Percentiles rank a stretch among this genome's conserved stretches.
phyloP scores from a whole-genome alignment of 768 basidiomycete genomes.

The Podaxis pistillaris region DNA sequence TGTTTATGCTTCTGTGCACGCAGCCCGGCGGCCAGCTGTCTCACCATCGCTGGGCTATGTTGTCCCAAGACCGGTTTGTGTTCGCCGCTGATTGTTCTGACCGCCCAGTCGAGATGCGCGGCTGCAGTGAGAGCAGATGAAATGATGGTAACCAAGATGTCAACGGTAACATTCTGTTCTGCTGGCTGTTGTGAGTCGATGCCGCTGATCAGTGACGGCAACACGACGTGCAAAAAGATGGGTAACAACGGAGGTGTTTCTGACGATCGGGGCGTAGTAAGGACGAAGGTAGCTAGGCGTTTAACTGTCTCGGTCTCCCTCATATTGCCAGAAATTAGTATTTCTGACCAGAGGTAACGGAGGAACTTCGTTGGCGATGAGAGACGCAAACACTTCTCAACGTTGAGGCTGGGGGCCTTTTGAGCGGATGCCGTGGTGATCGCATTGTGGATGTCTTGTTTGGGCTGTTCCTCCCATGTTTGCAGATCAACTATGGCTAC shows the following conservation, averaged over 20 bases:
- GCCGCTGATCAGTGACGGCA: slow-evolving; percentile 56
- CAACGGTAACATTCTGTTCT: slow-evolving; percentile 57
- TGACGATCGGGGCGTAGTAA: slow-evolving; percentile 58
- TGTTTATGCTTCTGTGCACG: slow-evolving; percentile 46
- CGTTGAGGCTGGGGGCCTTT: slow-evolving; percentile 63
- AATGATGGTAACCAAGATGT: slow-evolving; percentile 64
- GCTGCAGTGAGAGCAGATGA: slow-evolving; percentile 66
- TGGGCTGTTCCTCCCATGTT: slow-evolving; percentile 52
- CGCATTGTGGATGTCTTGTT: slow-evolving; percentile 54
- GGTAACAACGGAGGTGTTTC: slow-evolving; percentile 64
- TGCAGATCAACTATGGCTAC: slow-evolving; percentile 20
- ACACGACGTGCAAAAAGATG: slow-evolving; percentile 65
- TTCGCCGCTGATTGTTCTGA: slow-evolving; percentile 52
- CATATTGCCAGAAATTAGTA: slow-evolving; percentile 37
- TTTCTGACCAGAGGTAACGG: slow-evolving; percentile 65
- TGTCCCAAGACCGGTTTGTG: slow-evolving; percentile 56
- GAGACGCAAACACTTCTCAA: slow-evolving; percentile 62
- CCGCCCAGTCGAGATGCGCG: slow-evolving; percentile 69
- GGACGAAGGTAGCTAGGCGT: slow-evolving; percentile 64
- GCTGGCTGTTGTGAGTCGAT: slow-evolving; percentile 53
- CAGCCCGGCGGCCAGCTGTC: slow-evolving; percentile 63
- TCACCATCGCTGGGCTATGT: slow-evolving; percentile 60
- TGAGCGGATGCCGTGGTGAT: slow-evolving; percentile 57
- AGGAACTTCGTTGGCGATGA: slow-evolving; percentile 62
- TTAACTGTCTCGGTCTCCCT: slow-evolving; percentile 55